Evolutionary conservation across 2,329 filamentous ascomycete genomes (phyloP), one percentile per base, ranked within the genome.

Genomic region (Diaporthe eres): DNA sequence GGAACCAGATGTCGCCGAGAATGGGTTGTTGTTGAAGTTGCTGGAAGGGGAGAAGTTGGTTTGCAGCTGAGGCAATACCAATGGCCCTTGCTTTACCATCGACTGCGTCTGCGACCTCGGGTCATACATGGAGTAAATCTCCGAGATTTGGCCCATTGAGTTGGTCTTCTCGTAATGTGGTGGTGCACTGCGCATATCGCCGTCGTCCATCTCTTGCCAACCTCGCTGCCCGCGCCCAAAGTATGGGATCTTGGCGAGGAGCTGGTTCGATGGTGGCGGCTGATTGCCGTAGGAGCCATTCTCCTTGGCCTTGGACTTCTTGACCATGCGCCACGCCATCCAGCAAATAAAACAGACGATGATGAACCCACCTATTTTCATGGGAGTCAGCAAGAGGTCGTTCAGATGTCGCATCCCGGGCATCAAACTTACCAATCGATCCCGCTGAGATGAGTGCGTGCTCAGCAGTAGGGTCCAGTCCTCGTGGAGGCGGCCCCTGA

Each of bases 281-380:
- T 75, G 68, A 25, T 71, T 71, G 22, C 61, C 72, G 19, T 76
- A 67, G 17, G 51, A 79, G 25, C 76, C 68, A 37, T 73, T 61
- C 71, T 78, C 78, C 13, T 76, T 75, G 42, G 78, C 78, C 70
- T 80, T 84, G 10, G 82, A 80, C 77, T 82, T 85, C 74, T 82
- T 82, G 60, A 83, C 68, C 15, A 81, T 81, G n/a, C 85, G 83
- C 82, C 85, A 88, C 7, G 86, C 79, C 34, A 88, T 81, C 87
- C 86, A 89, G 10, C 79, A 78, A 34, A 88, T 75, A 75, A 88
- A 86, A 71, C 84, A 86, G 12, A 87, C 75, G 39, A 87, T 79
- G 28, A 89, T 85, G 68, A 88, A 87, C 8, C 83, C 84, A 39
- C 85, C 88, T 88, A 15, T 12, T 10, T 15, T 44, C 13, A 7